A percentile compares a stretch with the other conserved stretches of the same genome.
These are phyloP conservation scores for Chlamydomonas incerta DNA, from an alignment of 139 green algal genomes.

Conservation along the genomic window DNA sequence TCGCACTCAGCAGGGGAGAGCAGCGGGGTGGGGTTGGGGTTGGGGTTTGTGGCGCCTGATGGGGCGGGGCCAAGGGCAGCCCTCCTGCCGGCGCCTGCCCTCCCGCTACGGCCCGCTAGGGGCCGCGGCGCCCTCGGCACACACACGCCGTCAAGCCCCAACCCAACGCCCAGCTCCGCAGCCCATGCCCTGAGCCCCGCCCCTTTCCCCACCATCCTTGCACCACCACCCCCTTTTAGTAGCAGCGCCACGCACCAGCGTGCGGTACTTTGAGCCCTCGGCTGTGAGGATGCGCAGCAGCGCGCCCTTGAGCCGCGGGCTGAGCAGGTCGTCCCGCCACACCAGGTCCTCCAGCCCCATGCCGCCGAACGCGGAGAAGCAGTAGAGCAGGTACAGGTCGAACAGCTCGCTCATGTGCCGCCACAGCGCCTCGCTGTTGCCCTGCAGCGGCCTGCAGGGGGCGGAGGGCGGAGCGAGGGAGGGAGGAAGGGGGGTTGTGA, in stretches of 20 bases:
- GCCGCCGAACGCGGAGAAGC: conserved; percentile 67
- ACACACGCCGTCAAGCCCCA: too few relatives aligned
- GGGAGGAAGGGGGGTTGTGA: background rate
- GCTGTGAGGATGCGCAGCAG: conserved; percentile 56
- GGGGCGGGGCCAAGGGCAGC: too few relatives aligned
- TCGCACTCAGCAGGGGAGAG: too few relatives aligned
- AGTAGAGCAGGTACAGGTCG: conserved; percentile 67
- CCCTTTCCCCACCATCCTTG: too few relatives aligned
- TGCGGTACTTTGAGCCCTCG: conserved; percentile 51
- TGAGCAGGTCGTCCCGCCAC: conserved; percentile 41
- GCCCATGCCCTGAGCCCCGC: too few relatives aligned
- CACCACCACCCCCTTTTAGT: too few relatives aligned
- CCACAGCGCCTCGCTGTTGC: conserved; percentile 43
- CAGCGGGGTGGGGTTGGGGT: too few relatives aligned
- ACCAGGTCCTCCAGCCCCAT: conserved; percentile 47
- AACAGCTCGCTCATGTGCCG: conserved; percentile 63
- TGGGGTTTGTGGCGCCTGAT: too few relatives aligned
- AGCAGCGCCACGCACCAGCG: conserved; percentile 21
- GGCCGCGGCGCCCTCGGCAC: too few relatives aligned
- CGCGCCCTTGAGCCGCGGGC: conserved; percentile 15
- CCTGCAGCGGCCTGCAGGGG: conserved; percentile 24
- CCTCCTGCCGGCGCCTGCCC: too few relatives aligned
- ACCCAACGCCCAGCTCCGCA: too few relatives aligned
- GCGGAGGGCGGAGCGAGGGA: background rate
- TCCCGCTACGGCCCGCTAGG: too few relatives aligned